These are phyloP conservation scores for Irpex sp. DNA, from an alignment of 1,284 basidiomycete species.

Conservation along the genomic window DNA sequence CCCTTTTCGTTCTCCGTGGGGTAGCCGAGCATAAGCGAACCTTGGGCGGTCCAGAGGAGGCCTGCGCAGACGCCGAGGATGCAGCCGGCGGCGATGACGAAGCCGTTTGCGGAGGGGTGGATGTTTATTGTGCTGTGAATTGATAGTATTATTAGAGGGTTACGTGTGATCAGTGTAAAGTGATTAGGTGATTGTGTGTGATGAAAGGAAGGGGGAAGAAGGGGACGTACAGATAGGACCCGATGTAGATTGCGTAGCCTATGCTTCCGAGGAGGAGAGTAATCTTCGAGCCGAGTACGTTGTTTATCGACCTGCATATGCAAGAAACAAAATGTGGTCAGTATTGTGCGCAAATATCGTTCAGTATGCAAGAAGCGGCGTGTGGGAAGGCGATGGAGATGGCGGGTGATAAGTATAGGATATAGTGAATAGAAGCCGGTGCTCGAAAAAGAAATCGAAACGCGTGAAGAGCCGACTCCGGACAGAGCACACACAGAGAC, in stretches of 20 bases:
- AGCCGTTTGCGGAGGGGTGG: constrained; percentile 46
- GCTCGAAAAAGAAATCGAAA: too few relatives aligned
- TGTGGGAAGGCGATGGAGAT: too few relatives aligned
- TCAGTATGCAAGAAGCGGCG: too few relatives aligned
- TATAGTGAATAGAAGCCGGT: too few relatives aligned
- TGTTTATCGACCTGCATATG: constrained; percentile 63
- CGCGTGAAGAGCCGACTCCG: too few relatives aligned
- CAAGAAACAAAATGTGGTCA: background rate
- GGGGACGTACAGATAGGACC: constrained; percentile 59
- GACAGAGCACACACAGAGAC: too few relatives aligned
- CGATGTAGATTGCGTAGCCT: constrained; percentile 75
- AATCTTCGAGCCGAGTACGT: constrained; percentile 68
- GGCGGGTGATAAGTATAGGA: too few relatives aligned
- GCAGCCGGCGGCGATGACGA: constrained; percentile 76
- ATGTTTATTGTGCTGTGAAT: constrained; percentile 59
- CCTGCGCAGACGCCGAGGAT: constrained; percentile 83
- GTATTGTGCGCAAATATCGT: background rate
- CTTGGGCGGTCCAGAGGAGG: constrained; percentile 84
- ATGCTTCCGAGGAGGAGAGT: constrained; percentile 71
- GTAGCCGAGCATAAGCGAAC: constrained; percentile 81
- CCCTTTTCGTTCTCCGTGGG: constrained; percentile 80
- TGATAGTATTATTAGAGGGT: background rate
- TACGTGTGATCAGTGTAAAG: background rate
- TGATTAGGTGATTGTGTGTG: background rate
- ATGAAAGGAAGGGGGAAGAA: background rate